Percentiles rank a stretch among this genome's conserved stretches.
Evolutionary conservation across 257 asterid species (phyloP).

Genomic region (Schizonepeta tenuifolia): DNA sequence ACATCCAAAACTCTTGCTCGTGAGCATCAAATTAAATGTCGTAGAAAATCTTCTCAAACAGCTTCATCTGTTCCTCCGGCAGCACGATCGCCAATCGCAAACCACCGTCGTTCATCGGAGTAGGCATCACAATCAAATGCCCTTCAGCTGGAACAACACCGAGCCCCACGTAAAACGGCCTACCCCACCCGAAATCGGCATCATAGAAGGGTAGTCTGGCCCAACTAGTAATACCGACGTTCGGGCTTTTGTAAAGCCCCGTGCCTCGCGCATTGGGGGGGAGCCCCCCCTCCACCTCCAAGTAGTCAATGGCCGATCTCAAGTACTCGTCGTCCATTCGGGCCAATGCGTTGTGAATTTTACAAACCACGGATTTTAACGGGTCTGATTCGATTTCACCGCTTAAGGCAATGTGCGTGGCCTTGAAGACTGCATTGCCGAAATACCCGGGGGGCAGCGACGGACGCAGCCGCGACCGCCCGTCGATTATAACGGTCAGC

Average conservation of each 20-base stretch:
- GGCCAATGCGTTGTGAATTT: background rate
- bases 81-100: no score
- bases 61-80: no score
- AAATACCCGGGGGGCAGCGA: background rate
- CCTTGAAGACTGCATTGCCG: background rate
- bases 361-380: background rate
- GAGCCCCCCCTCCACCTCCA: background rate
- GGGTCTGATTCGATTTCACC: background rate
- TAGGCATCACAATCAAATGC: no score
- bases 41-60: no score
- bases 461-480: background rate
- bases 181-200: constrained; percentile 18
- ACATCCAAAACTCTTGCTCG: no score
- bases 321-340: background rate
- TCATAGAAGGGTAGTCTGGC: background rate
- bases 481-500: no score
- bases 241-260: background rate
- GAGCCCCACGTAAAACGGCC: background rate
- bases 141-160: background rate
- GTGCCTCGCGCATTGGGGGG: background rate
- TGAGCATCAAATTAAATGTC: no score
- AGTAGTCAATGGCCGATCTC: background rate
- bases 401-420: background rate
- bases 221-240: background rate
- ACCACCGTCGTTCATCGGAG: no score